Conservation (phyloP, 805 yeast genomes). For the Yarrowia porcina region DNA sequence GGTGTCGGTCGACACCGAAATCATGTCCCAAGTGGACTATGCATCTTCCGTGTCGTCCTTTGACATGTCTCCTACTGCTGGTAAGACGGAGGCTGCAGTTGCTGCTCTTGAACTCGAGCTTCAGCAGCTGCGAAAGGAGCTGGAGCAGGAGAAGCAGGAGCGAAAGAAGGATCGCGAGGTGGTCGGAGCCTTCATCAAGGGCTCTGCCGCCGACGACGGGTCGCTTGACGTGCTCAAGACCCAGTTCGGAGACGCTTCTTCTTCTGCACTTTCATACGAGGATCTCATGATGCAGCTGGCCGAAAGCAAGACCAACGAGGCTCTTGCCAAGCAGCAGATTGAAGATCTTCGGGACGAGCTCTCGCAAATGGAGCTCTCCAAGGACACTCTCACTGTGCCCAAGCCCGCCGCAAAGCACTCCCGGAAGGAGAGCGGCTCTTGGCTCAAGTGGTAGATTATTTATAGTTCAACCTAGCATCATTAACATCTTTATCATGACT, state of each 20-base stretch:
- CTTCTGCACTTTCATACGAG: slow-evolving; percentile 32
- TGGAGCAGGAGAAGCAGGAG: slow-evolving; percentile 14
- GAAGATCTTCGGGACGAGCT: slow-evolving; percentile 33
- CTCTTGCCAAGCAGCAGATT: slow-evolving; percentile 34
- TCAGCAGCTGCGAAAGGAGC: slow-evolving; percentile 11
- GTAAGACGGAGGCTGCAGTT: slow-evolving; percentile 17
- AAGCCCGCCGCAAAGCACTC: slow-evolving; percentile 18
- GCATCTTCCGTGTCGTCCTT: slow-evolving; percentile 21
- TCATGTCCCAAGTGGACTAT: slow-evolving; percentile 26
- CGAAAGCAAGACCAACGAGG: slow-evolving; percentile 35
- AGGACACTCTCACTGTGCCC: slow-evolving; percentile 16
- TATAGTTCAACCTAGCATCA: slow-evolving; percentile 21
- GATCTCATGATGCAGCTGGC: slow-evolving; percentile 35
- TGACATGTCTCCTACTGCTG: slow-evolving; percentile 18
- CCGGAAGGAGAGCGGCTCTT: slow-evolving; percentile 24
- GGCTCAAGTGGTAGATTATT: slow-evolving; percentile 24
- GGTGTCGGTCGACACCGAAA: slow-evolving; percentile 12
- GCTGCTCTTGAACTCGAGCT: slow-evolving; percentile 22
- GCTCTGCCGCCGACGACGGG: not conserved
- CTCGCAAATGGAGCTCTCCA: not conserved
- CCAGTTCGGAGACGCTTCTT: slow-evolving; percentile 30
- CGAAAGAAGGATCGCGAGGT: slow-evolving; percentile 4
- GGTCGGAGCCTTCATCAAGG: slow-evolving; percentile 7
- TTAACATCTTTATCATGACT: no score
- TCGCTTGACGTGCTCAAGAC: slow-evolving; percentile 13